Base-by-base conservation (phyloP, 2,329 filamentous ascomycete genomes). In the Exophiala viscosa region DNA sequence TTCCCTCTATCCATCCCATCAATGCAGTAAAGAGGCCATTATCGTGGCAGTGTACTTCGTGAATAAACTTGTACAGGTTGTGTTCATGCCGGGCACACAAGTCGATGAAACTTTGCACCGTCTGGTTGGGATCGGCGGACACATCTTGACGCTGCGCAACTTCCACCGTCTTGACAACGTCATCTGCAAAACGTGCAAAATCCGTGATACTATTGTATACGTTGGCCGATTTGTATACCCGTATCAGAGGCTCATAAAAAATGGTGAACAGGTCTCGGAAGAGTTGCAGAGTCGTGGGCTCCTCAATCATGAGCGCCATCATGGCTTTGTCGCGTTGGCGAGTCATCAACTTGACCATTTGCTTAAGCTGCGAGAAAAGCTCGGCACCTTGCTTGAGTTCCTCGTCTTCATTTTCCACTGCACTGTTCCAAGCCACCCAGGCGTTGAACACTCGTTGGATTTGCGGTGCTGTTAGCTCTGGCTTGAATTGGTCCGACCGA, bases 11-110 rank as follows among this genome's bases (percentile, higher is more conserved):
- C 93, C 93, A 97, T 20, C 85, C 85, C 93, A 99, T 99, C 46
- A 99, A 80, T 64, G 95, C 88, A 33, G 90, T 91, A 64, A 99
- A 99, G 1, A 99, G 81, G 0, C 93, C 93, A 59, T 99, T 95
- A 68, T 99, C 93, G 65, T 99, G 92, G 5, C 88, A 85, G 67
- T 99, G 93, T 1, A 99, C 92, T 72, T 99, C 93, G 69, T 99
- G 93, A 3, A 99, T 87, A 69, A 99, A 99, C 69, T 96, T 97
- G 80, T 97, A 99, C 68, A 99, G 92, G 72, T 95, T 95, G 68
- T 95, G 84, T 71, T 99, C 90, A 69, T 99, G 93, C 39, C 93
- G 84, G 61, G 89, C 87, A 70, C 93, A 99, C 17, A 99, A 80
- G 66, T 99, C 93, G 65, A 99, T 99, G 66, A 99, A 99, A 13